A percentile compares a stretch with the other conserved stretches of the same genome.
Conservation (phyloP, 768 basidiomycete species). For the Leccinellum luteum region DNA sequence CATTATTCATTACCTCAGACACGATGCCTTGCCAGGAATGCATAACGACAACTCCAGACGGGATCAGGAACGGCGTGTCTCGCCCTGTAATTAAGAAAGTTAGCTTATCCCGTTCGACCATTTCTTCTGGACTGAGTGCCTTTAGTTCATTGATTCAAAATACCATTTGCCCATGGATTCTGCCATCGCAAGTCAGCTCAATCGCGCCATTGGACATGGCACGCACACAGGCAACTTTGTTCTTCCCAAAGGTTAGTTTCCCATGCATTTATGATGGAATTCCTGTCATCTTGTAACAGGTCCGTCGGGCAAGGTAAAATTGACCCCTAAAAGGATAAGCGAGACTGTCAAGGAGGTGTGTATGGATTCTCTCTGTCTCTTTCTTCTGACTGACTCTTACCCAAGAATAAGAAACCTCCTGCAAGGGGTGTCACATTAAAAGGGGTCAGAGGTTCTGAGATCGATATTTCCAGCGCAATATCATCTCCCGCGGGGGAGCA, state of each 20-base stretch:
- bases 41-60: slow-evolving; percentile 62
- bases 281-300: slow-evolving; percentile 8
- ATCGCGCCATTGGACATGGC: slow-evolving; percentile 54
- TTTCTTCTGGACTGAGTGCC: background rate
- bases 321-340: slow-evolving; percentile 14
- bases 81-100: slow-evolving; percentile 82
- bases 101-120: background rate
- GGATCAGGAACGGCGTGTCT: slow-evolving; percentile 70
- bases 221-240: slow-evolving; percentile 49
- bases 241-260: slow-evolving; percentile 50
- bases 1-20: background rate
- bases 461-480: background rate
- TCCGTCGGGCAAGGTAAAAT: slow-evolving; percentile 27
- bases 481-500: background rate
- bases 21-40: slow-evolving; percentile 53
- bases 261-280: background rate
- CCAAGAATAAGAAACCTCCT: slow-evolving; percentile 14
- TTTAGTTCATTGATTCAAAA: slow-evolving; percentile 52
- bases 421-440: background rate
- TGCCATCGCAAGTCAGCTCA: slow-evolving; percentile 46
- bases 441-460: background rate
- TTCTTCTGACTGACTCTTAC: background rate
- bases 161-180: slow-evolving; percentile 49
- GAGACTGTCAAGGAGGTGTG: slow-evolving; percentile 18
- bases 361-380: background rate